Evolutionary conservation across 768 basidiomycete species (phyloP), one percentile per base, ranked within the genome.

Genomic region (Termitomyces sp.): DNA sequence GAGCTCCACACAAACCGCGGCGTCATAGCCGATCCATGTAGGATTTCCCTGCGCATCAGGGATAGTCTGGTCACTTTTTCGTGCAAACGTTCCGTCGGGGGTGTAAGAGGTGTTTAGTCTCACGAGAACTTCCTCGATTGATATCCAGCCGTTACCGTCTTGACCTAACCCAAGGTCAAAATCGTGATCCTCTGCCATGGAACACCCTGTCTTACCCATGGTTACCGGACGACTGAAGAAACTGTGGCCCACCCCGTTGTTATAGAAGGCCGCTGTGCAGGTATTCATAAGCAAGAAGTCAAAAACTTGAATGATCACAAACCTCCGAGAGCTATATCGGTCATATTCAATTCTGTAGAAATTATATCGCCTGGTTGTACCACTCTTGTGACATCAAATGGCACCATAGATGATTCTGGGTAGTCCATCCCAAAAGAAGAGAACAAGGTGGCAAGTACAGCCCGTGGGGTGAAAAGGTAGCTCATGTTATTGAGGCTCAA

Each of bases 21-120:
- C 72, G 52, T 79, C 77, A 35, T 72, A 74, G 3, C 77, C 78
- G 33, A 79, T 70, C 59, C 60, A 70, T 4, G 72, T 74, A 10
- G 65, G 57, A 30, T 64, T 64, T 9, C 75, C 74, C 18, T 66
- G 56, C 18, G 41, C 53, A 54, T 72, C 70, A 8, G 67, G 70
- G 4, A 68, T 33, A 28, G 57, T 59, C 8, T 49, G 23, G 5
- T 65, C 54, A 20, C 69, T 67, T 35, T 55, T 58, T 13, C 61
- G 50, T 9, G 66, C 62, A 54, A 75, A 77, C 4, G 59, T 62
- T 28, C 75, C 75, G 33, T 68, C 60, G 0, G 73, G 71, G 3
- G 75, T 66, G 55, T 66, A 75, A 13, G 69, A 64, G 30, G 71
- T 71, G 46, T 77, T 74, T 18, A 77, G 66, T 28, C 75, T 67